Evolutionary conservation across 768 basidiomycete genomes (phyloP).

Genomic region (Suillus weaverae): DNA sequence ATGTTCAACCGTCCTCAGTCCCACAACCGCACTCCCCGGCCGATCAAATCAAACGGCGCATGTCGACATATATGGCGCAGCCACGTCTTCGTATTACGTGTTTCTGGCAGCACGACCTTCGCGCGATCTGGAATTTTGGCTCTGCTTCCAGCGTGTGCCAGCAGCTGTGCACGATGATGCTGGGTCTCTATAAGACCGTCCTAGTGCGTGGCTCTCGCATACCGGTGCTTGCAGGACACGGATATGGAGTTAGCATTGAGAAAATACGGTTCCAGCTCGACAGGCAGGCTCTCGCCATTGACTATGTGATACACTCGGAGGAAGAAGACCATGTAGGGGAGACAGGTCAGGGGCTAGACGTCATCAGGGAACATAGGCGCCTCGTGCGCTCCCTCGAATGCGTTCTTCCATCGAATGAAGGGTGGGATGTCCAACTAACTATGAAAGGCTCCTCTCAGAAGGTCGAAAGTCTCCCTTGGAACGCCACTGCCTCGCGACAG

Average conservation of each 20-base stretch:
- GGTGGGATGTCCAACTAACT: constrained; percentile 86
- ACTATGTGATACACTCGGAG: constrained; percentile 81
- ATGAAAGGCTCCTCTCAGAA: constrained; percentile 72
- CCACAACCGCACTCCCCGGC: constrained; percentile 34
- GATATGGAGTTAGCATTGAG: constrained; percentile 79
- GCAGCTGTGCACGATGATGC: constrained; percentile 82
- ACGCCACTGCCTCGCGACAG: constrained; percentile 54
- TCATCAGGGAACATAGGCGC: constrained; percentile 68
- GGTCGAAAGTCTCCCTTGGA: constrained; percentile 75
- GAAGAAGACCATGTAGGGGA: constrained; percentile 51
- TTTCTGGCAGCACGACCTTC: constrained; percentile 95
- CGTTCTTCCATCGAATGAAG: constrained; percentile 69
- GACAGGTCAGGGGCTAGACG: constrained; percentile 53
- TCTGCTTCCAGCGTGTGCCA: constrained; percentile 64
- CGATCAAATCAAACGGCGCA: constrained; percentile 33
- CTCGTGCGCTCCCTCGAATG: constrained; percentile 80
- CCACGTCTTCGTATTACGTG: constrained; percentile 76
- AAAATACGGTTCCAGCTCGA: constrained; percentile 78
- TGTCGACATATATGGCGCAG: constrained; percentile 22
- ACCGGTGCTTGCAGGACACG: constrained; percentile 75
- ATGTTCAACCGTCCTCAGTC: constrained; percentile 42
- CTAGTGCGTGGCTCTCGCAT: constrained; percentile 72
- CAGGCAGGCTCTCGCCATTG: constrained; percentile 77
- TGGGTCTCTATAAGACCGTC: constrained; percentile 82
- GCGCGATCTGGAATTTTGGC: constrained; percentile 80